phyloP scores from a whole-genome alignment of 2,329 filamentous ascomycete genomes.

The Fusarium cicatricum region DNA sequence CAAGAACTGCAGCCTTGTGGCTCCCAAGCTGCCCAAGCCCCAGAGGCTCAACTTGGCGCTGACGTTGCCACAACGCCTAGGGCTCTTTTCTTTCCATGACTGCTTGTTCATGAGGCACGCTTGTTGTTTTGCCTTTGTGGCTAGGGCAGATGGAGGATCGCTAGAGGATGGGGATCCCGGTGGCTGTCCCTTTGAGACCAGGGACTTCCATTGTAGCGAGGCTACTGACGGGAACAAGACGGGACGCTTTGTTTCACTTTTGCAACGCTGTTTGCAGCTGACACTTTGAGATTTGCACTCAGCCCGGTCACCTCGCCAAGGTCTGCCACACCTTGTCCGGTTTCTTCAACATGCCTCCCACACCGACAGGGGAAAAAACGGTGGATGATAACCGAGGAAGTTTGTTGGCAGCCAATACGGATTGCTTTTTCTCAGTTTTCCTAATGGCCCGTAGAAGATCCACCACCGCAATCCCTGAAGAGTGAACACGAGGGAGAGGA shows the following conservation, averaged over 20 bases:
- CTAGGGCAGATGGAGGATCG: slow-evolving; percentile 19
- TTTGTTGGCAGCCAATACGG: not conserved
- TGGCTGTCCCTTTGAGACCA: slow-evolving; percentile 3
- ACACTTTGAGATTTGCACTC: slow-evolving; percentile 17
- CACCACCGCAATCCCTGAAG: slow-evolving; percentile 11
- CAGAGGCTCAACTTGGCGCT: slow-evolving; percentile 17
- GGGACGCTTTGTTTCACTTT: slow-evolving; percentile 11
- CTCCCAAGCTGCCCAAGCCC: slow-evolving; percentile 7
- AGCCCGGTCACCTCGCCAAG: not conserved
- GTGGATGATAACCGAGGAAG: slow-evolving; percentile 20
- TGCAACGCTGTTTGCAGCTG: slow-evolving; percentile 11
- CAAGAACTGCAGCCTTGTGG: slow-evolving; percentile 39
- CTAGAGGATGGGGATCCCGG: slow-evolving; percentile 25
- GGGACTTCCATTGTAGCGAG: too few species aligned
- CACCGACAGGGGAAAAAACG: not conserved
- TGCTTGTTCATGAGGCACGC: slow-evolving; percentile 8
- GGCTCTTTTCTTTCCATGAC: not conserved
- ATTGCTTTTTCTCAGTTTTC: slow-evolving; percentile 20
- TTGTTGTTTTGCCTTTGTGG: slow-evolving; percentile 32
- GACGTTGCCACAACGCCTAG: slow-evolving; percentile 28
- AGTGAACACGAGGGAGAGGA: slow-evolving; percentile 5
- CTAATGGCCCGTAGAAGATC: slow-evolving; percentile 11
- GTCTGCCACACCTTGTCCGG: slow-evolving; percentile 28
- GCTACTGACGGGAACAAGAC: slow-evolving; percentile 3
- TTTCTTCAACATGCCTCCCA: not conserved